Conservation (phyloP, 2,329 filamentous ascomycete genomes). For the Cercospora nicotianae region DNA sequence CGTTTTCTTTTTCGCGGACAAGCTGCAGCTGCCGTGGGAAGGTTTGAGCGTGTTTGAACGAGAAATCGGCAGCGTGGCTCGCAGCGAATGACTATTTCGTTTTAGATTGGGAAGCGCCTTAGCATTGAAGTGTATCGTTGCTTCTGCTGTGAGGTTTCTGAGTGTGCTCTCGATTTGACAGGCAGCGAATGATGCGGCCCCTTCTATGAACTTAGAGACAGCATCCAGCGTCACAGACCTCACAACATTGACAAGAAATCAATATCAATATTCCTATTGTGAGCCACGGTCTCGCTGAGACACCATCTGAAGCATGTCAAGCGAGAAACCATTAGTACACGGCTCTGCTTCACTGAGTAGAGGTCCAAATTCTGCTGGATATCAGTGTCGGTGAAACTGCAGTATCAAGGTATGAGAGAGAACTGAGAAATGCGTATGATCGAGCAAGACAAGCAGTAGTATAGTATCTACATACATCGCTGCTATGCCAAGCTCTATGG, state of each 20-base stretch:
- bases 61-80: too few species aligned
- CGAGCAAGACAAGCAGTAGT: background rate
- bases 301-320: background rate
- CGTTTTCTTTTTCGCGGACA: too few species aligned
- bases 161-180: background rate
- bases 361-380: too few species aligned
- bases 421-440: background rate
- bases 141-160: background rate
- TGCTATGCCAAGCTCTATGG: background rate
- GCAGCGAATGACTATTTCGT: too few species aligned
- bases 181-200: background rate
- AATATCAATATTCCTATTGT: background rate
- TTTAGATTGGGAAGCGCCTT: background rate
- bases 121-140: background rate
- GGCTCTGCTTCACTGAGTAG: too few species aligned
- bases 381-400: too few species aligned
- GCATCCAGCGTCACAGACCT: background rate
- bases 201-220: too few species aligned
- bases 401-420: too few species aligned
- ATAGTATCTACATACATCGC: slow-evolving; percentile 5
- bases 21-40: too few species aligned
- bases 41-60: too few species aligned
- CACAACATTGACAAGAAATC: background rate
- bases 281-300: background rate
- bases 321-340: background rate